Conservation (phyloP, 306 rosid species). For the Ammopiptanthus mongolicus region DNA sequence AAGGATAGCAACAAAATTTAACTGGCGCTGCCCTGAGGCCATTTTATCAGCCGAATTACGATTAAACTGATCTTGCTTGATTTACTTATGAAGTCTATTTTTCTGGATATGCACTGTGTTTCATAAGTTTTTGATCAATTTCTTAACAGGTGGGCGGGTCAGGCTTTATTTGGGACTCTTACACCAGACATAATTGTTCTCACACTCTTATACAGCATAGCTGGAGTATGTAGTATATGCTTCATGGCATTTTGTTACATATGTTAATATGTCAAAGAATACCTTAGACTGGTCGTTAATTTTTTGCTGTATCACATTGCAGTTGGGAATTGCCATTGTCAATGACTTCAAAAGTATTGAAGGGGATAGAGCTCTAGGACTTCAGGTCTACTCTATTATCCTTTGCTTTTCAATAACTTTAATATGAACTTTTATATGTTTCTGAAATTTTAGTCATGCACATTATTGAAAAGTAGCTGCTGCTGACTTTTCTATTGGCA, state of each 20-base stretch:
- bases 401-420: not conserved
- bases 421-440: not conserved
- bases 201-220: slow-evolving; percentile 87
- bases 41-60: not conserved
- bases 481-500: slow-evolving; percentile 22
- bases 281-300: not conserved
- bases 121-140: slow-evolving; percentile 1
- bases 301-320: slow-evolving; percentile 21
- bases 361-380: slow-evolving; percentile 97
- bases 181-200: slow-evolving; percentile 81
- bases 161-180: slow-evolving; percentile 97
- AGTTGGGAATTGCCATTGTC: slow-evolving; percentile 97
- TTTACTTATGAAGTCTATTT: not conserved
- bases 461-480: slow-evolving; percentile 2
- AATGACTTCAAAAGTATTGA: slow-evolving; percentile 96
- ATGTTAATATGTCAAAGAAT: not conserved
- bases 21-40: not conserved
- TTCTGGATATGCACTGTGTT: not conserved
- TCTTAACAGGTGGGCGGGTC: slow-evolving; percentile 97
- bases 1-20: not conserved
- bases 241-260: slow-evolving; percentile 12
- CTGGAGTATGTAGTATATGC: slow-evolving; percentile 69
- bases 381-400: slow-evolving; percentile 58
- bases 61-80: not conserved
- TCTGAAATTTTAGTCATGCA: slow-evolving; percentile 2